Evolutionary conservation across 192 early-diverging fungal genomes (phyloP).

Genomic region (Coemansia pectinata): DNA sequence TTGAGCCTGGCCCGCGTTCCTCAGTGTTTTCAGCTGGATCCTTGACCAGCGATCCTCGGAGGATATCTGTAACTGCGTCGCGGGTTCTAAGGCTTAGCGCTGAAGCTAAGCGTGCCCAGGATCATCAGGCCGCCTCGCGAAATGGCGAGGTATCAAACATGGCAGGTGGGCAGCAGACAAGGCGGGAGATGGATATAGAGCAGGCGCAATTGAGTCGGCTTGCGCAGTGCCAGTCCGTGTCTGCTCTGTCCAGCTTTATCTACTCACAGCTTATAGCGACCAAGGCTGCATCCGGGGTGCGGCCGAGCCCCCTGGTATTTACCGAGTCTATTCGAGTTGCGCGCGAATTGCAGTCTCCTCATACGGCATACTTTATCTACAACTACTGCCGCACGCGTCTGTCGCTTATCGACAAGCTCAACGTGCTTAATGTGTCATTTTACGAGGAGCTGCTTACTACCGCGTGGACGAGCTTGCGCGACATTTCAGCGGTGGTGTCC

Average conservation of each 20-base stretch:
- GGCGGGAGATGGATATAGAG: constrained; percentile 19
- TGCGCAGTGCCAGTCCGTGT: constrained; percentile 22
- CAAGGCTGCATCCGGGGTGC: constrained; percentile 1
- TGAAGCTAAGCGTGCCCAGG: background rate
- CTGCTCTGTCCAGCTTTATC: constrained; percentile 26
- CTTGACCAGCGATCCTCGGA: constrained; percentile 19
- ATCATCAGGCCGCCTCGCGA: background rate
- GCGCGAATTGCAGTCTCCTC: constrained; percentile 28
- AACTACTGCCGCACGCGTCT: constrained; percentile 29
- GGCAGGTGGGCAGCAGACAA: background rate
- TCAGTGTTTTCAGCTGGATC: constrained; percentile 34
- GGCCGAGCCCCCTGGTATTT: constrained; percentile 30
- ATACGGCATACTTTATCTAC: constrained; percentile 28
- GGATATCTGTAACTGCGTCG: constrained; percentile 22
- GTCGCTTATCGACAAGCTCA: constrained; percentile 24
- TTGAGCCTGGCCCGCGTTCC: constrained; percentile 22
- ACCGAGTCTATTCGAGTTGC: constrained; percentile 31
- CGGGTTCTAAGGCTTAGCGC: constrained; percentile 12
- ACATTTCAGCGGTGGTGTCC: constrained; percentile 22
- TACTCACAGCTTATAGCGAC: constrained; percentile 10
- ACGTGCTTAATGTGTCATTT: constrained; percentile 21
- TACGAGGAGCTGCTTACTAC: constrained; percentile 39
- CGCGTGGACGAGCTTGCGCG: constrained; percentile 27
- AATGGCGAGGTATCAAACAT: background rate
- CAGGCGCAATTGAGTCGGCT: constrained; percentile 29